phyloP scores from a whole-genome alignment of 2,329 filamentous ascomycete genomes.

The Colletotrichum spaethianum region DNA sequence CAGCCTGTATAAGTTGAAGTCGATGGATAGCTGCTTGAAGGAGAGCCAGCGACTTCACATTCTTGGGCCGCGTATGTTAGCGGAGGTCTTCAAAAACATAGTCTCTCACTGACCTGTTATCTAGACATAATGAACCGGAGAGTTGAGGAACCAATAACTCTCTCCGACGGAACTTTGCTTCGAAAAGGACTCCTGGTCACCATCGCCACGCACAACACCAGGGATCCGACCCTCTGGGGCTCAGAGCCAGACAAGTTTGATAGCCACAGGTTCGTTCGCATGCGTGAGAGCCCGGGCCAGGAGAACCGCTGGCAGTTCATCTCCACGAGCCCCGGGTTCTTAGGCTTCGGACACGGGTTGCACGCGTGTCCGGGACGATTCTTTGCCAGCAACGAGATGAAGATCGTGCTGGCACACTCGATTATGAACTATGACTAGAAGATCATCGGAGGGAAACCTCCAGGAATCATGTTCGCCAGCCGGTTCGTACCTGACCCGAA shows the following conservation, averaged over 20 bases:
- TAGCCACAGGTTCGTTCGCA: slow-evolving; percentile 23
- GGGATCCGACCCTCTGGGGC: too few relatives aligned
- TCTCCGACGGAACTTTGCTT: too few relatives aligned
- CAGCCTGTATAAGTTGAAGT: too few relatives aligned
- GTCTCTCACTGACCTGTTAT: too few relatives aligned
- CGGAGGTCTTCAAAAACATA: too few relatives aligned
- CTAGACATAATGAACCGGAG: too few relatives aligned
- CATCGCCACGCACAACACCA: too few relatives aligned
- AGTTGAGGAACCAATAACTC: too few relatives aligned
- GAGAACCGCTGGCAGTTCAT: slow-evolving; percentile 56
- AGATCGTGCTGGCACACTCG: slow-evolving; percentile 57
- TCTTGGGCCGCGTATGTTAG: too few relatives aligned
- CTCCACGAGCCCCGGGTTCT: slow-evolving; percentile 52
- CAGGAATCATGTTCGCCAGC: slow-evolving; percentile 13
- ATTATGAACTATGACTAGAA: slow-evolving; percentile 57
- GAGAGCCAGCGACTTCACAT: too few relatives aligned
- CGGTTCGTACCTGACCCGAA: slow-evolving; percentile 24
- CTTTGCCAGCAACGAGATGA: slow-evolving; percentile 62
- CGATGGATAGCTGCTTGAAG: too few relatives aligned
- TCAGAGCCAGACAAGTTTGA: slow-evolving; percentile 17
- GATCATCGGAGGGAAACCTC: slow-evolving; percentile 2
- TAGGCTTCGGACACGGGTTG: slow-evolving; percentile 56
- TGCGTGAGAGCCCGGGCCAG: slow-evolving; percentile 23
- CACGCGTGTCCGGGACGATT: slow-evolving; percentile 60
- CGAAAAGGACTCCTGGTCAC: too few relatives aligned